Conservation (phyloP, 805 yeast genomes). For the Candida endomychidarum region DNA sequence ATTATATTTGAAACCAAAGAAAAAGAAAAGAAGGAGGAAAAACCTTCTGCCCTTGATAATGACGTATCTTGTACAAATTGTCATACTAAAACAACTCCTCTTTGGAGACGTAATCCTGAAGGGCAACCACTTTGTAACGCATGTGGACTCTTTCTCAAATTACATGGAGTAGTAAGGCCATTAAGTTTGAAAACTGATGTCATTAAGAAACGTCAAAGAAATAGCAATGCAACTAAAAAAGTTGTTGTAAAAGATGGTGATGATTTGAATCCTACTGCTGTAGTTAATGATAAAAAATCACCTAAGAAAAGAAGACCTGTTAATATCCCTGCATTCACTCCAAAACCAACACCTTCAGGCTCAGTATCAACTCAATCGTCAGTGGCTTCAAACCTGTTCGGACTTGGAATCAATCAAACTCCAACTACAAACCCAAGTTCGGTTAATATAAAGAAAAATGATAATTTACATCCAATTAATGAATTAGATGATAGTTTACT, state of each 20-base stretch:
- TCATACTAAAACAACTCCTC: constrained; percentile 86
- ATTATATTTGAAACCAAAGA: not conserved
- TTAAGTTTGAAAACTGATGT: constrained; percentile 88
- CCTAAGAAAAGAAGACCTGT: constrained; percentile 15
- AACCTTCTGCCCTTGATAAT: constrained; percentile 1
- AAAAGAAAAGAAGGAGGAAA: constrained; percentile 1
- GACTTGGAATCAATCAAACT: constrained; percentile 11
- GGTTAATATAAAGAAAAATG: constrained; percentile 7
- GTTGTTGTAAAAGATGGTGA: constrained; percentile 46
- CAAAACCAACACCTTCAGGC: not conserved
- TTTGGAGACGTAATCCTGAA: constrained; percentile 91
- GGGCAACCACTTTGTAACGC: constrained; percentile 96
- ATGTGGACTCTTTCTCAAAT: constrained; percentile 87
- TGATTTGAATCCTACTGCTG: constrained; percentile 48
- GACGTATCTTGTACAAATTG: constrained; percentile 72
- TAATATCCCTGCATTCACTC: constrained; percentile 10
- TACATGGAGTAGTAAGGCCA: constrained; percentile 96
- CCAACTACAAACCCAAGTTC: constrained; percentile 13
- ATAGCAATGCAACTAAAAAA: constrained; percentile 23
- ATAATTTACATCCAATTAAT: constrained; percentile 15
- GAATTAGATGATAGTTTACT: constrained; percentile 15
- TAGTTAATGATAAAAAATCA: constrained; percentile 13
- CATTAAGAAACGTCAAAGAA: constrained; percentile 84
- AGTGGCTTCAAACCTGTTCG: constrained; percentile 9
- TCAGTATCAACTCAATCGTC: constrained; percentile 1